These are phyloP conservation scores for Auxenochlorella pyrenoidosa DNA, from an alignment of 139 green algal genomes.

Conservation along the genomic window DNA sequence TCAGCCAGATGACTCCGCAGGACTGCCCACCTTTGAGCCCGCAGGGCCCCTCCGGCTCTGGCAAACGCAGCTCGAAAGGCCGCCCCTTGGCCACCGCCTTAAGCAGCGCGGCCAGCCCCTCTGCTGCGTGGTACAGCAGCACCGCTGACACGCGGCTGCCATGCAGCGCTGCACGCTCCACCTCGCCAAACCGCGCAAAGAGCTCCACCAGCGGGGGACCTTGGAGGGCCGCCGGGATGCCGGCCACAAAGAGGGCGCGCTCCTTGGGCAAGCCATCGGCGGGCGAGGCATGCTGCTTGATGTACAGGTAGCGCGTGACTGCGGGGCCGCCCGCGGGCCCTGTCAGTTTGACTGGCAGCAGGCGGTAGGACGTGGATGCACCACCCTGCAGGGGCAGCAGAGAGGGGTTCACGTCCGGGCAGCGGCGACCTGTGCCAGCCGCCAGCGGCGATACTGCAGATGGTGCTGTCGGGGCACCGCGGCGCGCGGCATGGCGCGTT, in stretches of 20 bases:
- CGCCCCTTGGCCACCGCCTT: conserved; percentile 33
- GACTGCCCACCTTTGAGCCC: conserved; percentile 62
- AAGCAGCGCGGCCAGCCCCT: conserved; percentile 26
- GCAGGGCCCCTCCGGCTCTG: conserved; percentile 20
- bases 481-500: too few relatives aligned
- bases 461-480: neutral
- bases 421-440: neutral
- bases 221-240: conserved; percentile 53
- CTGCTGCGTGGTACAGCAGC: conserved; percentile 56
- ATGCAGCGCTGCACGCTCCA: conserved; percentile 67
- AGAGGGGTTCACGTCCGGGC: neutral
- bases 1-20: too few relatives aligned
- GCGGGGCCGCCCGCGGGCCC: neutral
- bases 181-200: conserved; percentile 67
- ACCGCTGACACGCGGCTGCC: conserved; percentile 62
- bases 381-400: neutral
- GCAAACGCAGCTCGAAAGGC: conserved; percentile 29
- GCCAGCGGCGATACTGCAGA: neutral
- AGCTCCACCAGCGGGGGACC: conserved; percentile 55
- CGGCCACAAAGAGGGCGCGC: conserved; percentile 60
- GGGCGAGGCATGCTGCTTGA: conserved; percentile 27
- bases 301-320: conserved; percentile 34
- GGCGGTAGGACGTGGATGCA: conserved; percentile 16
- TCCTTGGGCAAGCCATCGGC: conserved; percentile 32
- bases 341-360: conserved; percentile 1